Percentiles rank a stretch among this genome's conserved stretches.
phyloP scores from a whole-genome alignment of 2,329 filamentous ascomycete species.

The Calonectria pseudoturangicola region DNA sequence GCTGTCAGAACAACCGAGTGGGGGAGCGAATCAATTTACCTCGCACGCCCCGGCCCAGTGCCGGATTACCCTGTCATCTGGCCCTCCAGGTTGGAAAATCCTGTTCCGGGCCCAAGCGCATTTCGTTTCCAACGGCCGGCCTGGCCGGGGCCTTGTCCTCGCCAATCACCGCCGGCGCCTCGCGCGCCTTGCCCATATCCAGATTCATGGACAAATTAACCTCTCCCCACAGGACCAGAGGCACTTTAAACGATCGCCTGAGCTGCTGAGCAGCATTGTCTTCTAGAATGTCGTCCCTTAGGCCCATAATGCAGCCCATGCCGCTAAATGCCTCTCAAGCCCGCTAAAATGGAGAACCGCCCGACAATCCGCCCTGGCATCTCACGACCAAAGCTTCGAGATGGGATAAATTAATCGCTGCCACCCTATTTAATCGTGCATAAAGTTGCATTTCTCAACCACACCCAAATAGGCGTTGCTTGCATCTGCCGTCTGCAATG shows the following conservation, averaged over 20 bases:
- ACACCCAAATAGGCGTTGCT: not conserved
- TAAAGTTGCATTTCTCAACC: conserved; percentile 15
- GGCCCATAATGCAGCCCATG: conserved; percentile 6
- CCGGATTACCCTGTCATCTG: conserved; percentile 27
- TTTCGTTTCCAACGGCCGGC: conserved; percentile 25
- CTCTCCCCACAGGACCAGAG: conserved; percentile 5
- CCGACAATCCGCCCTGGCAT: not conserved
- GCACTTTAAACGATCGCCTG: not conserved
- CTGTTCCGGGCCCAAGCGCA: conserved; percentile 20
- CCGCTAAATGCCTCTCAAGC: not conserved
- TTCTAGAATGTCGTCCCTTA: conserved; percentile 12
- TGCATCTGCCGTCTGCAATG: conserved; percentile 4
- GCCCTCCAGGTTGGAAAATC: conserved; percentile 12
- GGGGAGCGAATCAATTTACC: conserved; percentile 24
- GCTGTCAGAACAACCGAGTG: conserved; percentile 24
- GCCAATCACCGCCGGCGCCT: conserved; percentile 25
- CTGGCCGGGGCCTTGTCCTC: conserved; percentile 1
- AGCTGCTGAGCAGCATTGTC: conserved; percentile 6
- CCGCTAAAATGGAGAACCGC: conserved; percentile 2
- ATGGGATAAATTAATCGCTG: conserved; percentile 23
- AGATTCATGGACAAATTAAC: conserved; percentile 2
- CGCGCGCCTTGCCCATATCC: not conserved
- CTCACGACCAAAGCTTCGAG: conserved; percentile 18
- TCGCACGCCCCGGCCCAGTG: conserved; percentile 18
- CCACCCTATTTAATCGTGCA: conserved; percentile 4